phyloP scores from a whole-genome alignment of 441 rosid genomes.

The Gossypium schwendimanii region DNA sequence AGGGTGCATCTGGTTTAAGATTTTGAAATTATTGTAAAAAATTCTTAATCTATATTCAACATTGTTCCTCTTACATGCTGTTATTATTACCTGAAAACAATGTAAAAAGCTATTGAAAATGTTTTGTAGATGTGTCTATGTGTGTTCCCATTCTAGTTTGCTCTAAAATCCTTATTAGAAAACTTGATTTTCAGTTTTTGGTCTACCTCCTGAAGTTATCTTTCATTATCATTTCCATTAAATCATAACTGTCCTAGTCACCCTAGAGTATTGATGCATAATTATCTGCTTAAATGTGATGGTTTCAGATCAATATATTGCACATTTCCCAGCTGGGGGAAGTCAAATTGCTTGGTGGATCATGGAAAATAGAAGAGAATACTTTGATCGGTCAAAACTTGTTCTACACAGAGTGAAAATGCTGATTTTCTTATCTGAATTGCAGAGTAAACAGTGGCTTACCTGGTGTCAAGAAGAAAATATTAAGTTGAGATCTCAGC shows the following conservation, averaged over 20 bases:
- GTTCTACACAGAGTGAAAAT: conserved; percentile 76
- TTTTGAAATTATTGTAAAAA: not conserved
- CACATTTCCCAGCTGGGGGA: conserved; percentile 83
- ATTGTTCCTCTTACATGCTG: not conserved
- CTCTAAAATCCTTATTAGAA: not conserved
- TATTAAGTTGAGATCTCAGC: conserved; percentile 72
- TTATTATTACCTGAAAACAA: not conserved
- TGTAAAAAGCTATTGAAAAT: not conserved
- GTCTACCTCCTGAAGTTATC: not conserved
- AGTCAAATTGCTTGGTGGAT: conserved; percentile 98
- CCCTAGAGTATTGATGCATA: not conserved
- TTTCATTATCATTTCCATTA: not conserved
- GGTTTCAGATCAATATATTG: conserved; percentile 76
- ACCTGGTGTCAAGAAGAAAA: conserved; percentile 86
- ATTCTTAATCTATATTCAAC: not conserved
- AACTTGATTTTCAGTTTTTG: not conserved
- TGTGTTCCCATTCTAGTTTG: not conserved
- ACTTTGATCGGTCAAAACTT: conserved; percentile 75
- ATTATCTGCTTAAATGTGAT: not conserved
- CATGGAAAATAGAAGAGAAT: conserved; percentile 92
- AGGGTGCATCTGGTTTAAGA: not conserved
- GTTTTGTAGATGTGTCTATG: not conserved
- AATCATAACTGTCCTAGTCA: not conserved
- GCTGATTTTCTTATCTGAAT: conserved; percentile 75
- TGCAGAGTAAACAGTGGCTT: conserved; percentile 80